Evolutionary conservation across 2,329 filamentous ascomycete genomes (phyloP).

Genomic region (Alternaria ethzedia): DNA sequence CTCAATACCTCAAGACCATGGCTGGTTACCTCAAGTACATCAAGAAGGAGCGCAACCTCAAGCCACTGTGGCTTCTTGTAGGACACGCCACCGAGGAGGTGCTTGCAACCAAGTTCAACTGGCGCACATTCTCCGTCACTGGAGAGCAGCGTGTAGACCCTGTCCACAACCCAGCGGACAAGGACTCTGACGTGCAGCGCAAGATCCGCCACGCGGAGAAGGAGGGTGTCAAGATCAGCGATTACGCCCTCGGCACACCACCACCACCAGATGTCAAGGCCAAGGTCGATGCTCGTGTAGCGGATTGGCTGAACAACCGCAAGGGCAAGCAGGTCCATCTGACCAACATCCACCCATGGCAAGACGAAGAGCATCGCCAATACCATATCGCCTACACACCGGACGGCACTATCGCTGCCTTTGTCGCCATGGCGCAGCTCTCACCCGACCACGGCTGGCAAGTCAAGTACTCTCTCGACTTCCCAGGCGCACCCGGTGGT

Average conservation of each 20-base stretch:
- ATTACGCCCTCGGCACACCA: slow-evolving; percentile 69
- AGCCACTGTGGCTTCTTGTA: slow-evolving; percentile 89
- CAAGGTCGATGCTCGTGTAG: slow-evolving; percentile 74
- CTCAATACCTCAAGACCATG: slow-evolving; percentile 77
- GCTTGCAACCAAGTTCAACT: slow-evolving; percentile 79
- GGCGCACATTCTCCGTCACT: slow-evolving; percentile 86
- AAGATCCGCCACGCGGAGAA: slow-evolving; percentile 83
- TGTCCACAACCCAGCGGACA: slow-evolving; percentile 68
- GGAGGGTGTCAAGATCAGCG: slow-evolving; percentile 81
- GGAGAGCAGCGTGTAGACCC: slow-evolving; percentile 88
- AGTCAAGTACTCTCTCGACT: slow-evolving; percentile 95
- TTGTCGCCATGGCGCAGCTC: slow-evolving; percentile 84
- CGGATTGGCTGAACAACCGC: slow-evolving; percentile 79
- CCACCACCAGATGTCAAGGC: slow-evolving; percentile 70
- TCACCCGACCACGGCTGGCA: slow-evolving; percentile 85
- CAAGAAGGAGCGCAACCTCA: slow-evolving; percentile 72
- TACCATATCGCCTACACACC: slow-evolving; percentile 82
- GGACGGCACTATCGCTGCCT: slow-evolving; percentile 73
- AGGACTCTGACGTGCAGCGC: slow-evolving; percentile 70
- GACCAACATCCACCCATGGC: slow-evolving; percentile 88
- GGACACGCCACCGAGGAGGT: slow-evolving; percentile 79
- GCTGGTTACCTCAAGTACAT: slow-evolving; percentile 77
- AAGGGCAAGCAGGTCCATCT: slow-evolving; percentile 89
- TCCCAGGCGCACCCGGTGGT: slow-evolving; percentile 83
- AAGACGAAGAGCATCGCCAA: slow-evolving; percentile 80